Base-by-base conservation (phyloP, 2,329 filamentous ascomycete genomes). In the Amauroascus verrucosus region DNA sequence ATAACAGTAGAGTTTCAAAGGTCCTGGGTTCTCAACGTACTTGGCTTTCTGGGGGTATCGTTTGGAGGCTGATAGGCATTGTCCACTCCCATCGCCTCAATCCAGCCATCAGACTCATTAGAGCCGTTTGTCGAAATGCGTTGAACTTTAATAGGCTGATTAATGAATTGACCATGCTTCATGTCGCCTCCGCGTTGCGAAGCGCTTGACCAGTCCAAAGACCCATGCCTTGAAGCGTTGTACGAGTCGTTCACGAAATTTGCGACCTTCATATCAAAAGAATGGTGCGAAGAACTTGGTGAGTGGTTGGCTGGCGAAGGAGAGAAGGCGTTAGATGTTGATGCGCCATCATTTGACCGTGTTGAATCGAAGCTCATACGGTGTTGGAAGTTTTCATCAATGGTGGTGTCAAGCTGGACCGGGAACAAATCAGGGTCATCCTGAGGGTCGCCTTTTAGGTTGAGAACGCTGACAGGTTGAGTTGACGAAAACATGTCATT, bases 31-130 rank as follows among this genome's bases (percentile, higher is more conserved):
- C 14, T 16, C 3, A 51, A 64, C 77, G 67, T 74, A 80, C 78
- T 73, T 59, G 82, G 81, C 67, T 88, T 94, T 18, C 82, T 74
- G 7, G 77, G 73, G 54, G 79, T 80, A 62, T 94, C 87, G 0
- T 78, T 72, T 0, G 90, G 90, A 43, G 93, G 85, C 54, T 84
- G 81, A 65, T 97, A 98, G 1, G 78, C 79, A 14, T 83, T 75
- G 65, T 97, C 93, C n/a, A 97, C 88, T 30, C 88, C 93, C 6
- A 95, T 72, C 0, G 89, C 88, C 65, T 96, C 89, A 58, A 97
- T 93, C 83, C 86, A 95, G 16, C 16, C 38, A 5, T 86, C 85
- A 56, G 81, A 85, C 26, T 89, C 73, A 22, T 80, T 57, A 13
- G 54, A 51, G 22, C 63, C 61, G 16, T 54, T 58, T 1, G 58